A percentile compares a stretch with the other conserved stretches of the same genome.
Conservation (phyloP, 805 yeast genomes). For the Jamesozyma lodderae region DNA sequence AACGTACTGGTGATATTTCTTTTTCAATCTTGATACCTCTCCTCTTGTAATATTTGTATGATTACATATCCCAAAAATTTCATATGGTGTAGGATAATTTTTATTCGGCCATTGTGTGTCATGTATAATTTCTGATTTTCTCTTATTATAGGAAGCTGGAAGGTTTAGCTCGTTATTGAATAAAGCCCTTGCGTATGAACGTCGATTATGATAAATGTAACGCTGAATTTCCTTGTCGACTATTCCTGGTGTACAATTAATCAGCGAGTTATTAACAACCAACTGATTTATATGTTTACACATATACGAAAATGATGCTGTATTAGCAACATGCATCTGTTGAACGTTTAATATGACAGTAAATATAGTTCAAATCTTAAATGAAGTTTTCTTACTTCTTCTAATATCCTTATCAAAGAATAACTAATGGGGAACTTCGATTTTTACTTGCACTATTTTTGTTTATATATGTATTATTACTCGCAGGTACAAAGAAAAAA, state of each 20-base stretch:
- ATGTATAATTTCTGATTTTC: background rate
- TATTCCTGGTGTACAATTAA: background rate
- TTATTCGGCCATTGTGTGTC: conserved; percentile 46
- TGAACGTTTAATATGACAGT: too few relatives aligned
- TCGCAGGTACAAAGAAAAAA: too few relatives aligned
- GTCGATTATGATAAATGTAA: background rate
- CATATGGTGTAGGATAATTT: conserved; percentile 59
- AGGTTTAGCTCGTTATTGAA: background rate
- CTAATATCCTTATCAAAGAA: too few relatives aligned
- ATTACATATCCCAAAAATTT: conserved; percentile 43
- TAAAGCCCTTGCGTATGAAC: background rate
- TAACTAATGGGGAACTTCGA: too few relatives aligned
- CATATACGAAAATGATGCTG: background rate
- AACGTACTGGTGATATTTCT: conserved; percentile 51
- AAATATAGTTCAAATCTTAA: too few relatives aligned
- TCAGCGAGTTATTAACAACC: background rate
- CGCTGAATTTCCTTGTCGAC: background rate
- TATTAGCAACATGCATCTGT: too few relatives aligned
- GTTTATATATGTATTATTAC: too few relatives aligned
- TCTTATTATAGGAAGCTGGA: too few relatives aligned
- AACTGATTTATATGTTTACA: background rate
- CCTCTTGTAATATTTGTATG: conserved; percentile 17
- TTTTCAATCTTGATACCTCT: conserved; percentile 35
- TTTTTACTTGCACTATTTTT: too few relatives aligned
- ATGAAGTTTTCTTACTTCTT: too few relatives aligned